phyloP scores from a whole-genome alignment of 169 alveolate genomes.

The Cryptosporidium sp. region DNA sequence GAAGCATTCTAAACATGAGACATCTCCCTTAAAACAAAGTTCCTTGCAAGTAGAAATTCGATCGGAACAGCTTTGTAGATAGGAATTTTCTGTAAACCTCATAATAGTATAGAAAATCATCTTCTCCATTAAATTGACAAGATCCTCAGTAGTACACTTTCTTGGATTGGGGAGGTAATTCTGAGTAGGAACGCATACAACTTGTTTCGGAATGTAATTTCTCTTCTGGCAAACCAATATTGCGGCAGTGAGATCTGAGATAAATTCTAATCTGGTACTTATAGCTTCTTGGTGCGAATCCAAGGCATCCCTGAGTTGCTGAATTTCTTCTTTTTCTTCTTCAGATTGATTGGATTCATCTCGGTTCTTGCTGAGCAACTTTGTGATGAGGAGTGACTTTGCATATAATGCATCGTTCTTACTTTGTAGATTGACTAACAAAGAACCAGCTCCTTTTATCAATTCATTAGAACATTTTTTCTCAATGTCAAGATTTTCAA shows the following conservation, averaged over 20 bases:
- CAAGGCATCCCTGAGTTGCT: background rate
- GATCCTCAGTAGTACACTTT: background rate
- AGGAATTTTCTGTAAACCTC: slow-evolving; percentile 10
- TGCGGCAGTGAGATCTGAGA: background rate
- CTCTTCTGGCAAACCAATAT: slow-evolving; percentile 10
- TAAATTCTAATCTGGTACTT: background rate
- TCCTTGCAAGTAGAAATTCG: background rate
- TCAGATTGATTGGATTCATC: background rate
- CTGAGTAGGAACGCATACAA: background rate
- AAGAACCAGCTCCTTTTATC: background rate
- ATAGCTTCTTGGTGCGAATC: background rate
- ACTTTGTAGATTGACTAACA: background rate
- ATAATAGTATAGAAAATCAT: background rate
- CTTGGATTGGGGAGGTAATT: background rate
- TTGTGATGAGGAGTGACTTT: background rate
- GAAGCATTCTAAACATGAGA: background rate
- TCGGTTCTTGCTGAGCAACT: background rate
- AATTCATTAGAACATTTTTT: background rate
- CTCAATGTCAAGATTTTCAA: background rate
- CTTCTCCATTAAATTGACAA: background rate
- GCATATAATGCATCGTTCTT: slow-evolving; percentile 23
- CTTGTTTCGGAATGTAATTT: slow-evolving; percentile 13
- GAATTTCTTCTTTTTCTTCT: background rate
- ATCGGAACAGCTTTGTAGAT: slow-evolving; percentile 12
- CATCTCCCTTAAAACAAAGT: background rate